These are phyloP conservation scores for Pestalotiopsis sp. DNA, from an alignment of 2,329 filamentous ascomycete genomes.

Conservation along the genomic window DNA sequence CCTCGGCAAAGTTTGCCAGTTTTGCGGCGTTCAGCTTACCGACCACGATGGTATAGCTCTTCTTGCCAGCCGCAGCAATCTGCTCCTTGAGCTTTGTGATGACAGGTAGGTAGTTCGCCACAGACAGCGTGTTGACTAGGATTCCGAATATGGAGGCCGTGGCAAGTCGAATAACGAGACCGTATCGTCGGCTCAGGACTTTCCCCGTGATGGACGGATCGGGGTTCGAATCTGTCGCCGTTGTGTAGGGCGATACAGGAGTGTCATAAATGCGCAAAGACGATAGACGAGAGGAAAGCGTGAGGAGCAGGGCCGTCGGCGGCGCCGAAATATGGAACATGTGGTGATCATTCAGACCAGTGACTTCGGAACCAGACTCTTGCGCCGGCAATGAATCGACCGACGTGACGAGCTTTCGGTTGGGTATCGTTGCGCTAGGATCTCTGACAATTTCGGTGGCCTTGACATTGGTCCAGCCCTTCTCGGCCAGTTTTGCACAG, in stretches of 20 bases:
- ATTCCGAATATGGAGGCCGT: constrained; percentile 89
- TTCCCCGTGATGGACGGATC: constrained; percentile 46
- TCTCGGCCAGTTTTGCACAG: constrained; percentile 51
- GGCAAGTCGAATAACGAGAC: constrained; percentile 77
- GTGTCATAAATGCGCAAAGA: constrained; percentile 79
- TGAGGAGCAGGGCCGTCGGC: constrained; percentile 81
- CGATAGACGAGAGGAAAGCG: constrained; percentile 79
- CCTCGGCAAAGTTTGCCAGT: constrained; percentile 92
- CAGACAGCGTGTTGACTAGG: constrained; percentile 91
- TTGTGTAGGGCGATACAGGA: constrained; percentile 45
- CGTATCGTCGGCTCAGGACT: constrained; percentile 83
- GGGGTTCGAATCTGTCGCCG: constrained; percentile 47
- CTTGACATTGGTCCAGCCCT: constrained; percentile 73
- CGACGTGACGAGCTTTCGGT: constrained; percentile 64
- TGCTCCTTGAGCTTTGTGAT: constrained; percentile 73
- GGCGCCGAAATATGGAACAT: constrained; percentile 87
- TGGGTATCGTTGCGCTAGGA: constrained; percentile 80
- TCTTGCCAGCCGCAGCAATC: constrained; percentile 84
- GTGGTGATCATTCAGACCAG: constrained; percentile 66
- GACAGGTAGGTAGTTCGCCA: constrained; percentile 85
- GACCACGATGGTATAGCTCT: constrained; percentile 94
- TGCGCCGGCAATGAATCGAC: constrained; percentile 8
- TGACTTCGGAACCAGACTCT: constrained; percentile 10
- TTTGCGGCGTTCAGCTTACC: constrained; percentile 96
- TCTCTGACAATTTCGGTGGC: constrained; percentile 76